Conservation (phyloP, 495 filamentous ascomycete genomes). For the Margaritispora aquatica region DNA sequence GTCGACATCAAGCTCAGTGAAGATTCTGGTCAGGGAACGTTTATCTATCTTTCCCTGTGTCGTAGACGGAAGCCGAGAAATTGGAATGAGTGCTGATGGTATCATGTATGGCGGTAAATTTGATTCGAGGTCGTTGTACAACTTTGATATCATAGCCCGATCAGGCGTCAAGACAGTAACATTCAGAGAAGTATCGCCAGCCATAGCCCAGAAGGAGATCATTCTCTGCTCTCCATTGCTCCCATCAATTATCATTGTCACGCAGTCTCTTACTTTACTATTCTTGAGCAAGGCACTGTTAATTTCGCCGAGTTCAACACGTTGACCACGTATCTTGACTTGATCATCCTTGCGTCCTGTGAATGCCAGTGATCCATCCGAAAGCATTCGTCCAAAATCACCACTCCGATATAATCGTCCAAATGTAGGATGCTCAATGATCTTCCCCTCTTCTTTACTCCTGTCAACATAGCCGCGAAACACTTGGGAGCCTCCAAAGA, state of each 20-base stretch:
- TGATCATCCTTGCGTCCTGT: constrained; percentile 72
- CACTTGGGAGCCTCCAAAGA: constrained; percentile 76
- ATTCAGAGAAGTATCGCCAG: constrained; percentile 23
- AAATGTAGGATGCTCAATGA: constrained; percentile 57
- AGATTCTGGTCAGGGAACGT: constrained; percentile 30
- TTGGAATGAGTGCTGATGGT: constrained; percentile 59
- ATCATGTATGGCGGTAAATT: constrained; percentile 62
- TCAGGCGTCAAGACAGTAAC: constrained; percentile 19
- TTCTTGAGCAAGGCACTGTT: constrained; percentile 45
- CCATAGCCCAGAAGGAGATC: constrained; percentile 53
- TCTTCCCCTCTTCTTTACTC: constrained; percentile 47
- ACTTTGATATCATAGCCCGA: constrained; percentile 18
- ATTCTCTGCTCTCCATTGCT: constrained; percentile 34
- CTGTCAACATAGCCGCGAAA: constrained; percentile 64
- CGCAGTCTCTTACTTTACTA: constrained; percentile 40
- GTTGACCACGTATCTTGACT: constrained; percentile 75
- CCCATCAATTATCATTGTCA: constrained; percentile 41
- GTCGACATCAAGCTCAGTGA: constrained; percentile 15
- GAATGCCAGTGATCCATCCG: constrained; percentile 64
- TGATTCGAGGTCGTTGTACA: constrained; percentile 36
- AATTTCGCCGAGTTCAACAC: constrained; percentile 76
- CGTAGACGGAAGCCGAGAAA: constrained; percentile 57
- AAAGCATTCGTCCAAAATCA: constrained; percentile 64
- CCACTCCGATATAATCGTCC: constrained; percentile 68
- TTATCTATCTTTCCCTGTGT: constrained; percentile 58